Base-by-base conservation (phyloP, 768 basidiomycete species). In the Mycena haematopus region DNA sequence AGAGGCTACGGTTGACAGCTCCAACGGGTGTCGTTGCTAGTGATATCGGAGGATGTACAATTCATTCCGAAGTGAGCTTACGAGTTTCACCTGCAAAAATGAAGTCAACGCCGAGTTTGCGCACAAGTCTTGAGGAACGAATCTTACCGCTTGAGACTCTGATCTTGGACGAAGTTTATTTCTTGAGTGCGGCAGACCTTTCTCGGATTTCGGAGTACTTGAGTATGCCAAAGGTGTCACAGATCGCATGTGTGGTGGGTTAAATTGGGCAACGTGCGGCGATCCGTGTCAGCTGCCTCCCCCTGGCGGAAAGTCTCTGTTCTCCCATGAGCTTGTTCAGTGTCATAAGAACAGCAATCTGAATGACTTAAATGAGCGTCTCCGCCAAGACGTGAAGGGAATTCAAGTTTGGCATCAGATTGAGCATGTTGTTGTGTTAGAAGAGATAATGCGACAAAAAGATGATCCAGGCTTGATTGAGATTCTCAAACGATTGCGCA, bases 371-470 rank as follows among this genome's bases (percentile, higher is more conserved):
- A 38, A 38, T 38, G 36, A 38, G 36, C 8, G 36, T 38, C 5
- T 38, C 13, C 36, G 36, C 13, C 36, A 38, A 38, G 36, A 38
- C 11, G 36, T 38, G 8, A 38, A 38, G 36, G 36, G 36, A 38
- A 38, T 38, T 38, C 36, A 38, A 3, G 13, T 38, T 3, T 38
- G 36, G 36, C 36, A 38, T 10, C 36, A 38, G 36, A 38, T n/a
- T 45, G 36, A 38, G 36, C 36, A 38, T 14, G 13, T 38, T 38
- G 36, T 38, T 17, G 36, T 38, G 8, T 38, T 68, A 14, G 49
- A 29, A 4, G 60, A 68, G 47, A 60, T 66, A 22, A 68, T 68
- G 67, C 40, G 67, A 25, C 67, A 68, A 60, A 66, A 59, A 29
- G 61, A 47, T 11, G 65, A 65, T 25, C 25, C 21, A 27, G 3